Evolutionary conservation across 2,329 filamentous ascomycete genomes (phyloP).

Genomic region (Colletotrichum limetticola): DNA sequence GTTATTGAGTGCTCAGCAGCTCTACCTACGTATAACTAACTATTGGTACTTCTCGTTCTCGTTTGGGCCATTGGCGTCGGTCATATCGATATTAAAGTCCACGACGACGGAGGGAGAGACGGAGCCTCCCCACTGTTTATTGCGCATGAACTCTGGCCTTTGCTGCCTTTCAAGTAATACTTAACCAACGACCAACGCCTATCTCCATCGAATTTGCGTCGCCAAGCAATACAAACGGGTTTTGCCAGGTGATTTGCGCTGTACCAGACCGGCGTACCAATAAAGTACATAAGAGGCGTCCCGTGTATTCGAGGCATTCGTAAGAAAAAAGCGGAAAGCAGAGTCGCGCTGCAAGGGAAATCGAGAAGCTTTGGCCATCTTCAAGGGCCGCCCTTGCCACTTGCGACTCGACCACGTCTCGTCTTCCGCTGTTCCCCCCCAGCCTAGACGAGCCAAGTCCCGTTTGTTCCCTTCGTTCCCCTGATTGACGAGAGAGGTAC

Average conservation of each 20-base stretch:
- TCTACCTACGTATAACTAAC: neutral
- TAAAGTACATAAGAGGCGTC: neutral
- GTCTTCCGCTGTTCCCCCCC: constrained; percentile 16
- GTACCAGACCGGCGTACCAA: neutral
- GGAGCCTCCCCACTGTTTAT: constrained; percentile 29
- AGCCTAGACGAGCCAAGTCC: constrained; percentile 16
- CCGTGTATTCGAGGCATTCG: neutral
- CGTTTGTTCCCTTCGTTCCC: constrained; percentile 24
- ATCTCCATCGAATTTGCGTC: neutral
- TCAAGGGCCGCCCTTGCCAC: constrained; percentile 30
- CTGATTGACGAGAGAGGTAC: constrained; percentile 24
- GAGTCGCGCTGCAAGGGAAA: neutral
- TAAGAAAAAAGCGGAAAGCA: neutral
- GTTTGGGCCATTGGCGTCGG: constrained; percentile 10
- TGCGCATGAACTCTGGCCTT: constrained; percentile 22
- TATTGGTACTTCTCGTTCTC: neutral
- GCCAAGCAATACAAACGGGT: constrained; percentile 12
- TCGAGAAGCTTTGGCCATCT: constrained; percentile 33
- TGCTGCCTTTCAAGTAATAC: constrained; percentile 7
- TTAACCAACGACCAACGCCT: neutral
- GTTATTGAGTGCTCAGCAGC: neutral
- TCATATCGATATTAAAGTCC: constrained; percentile 16
- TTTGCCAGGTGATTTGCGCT: neutral
- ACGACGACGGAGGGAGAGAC: constrained; percentile 17
- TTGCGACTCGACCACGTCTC: constrained; percentile 35